Evolutionary conservation across 139 green algal species (phyloP), one percentile per base, ranked within the genome.

Genomic region (Spirogloea muscicola): DNA sequence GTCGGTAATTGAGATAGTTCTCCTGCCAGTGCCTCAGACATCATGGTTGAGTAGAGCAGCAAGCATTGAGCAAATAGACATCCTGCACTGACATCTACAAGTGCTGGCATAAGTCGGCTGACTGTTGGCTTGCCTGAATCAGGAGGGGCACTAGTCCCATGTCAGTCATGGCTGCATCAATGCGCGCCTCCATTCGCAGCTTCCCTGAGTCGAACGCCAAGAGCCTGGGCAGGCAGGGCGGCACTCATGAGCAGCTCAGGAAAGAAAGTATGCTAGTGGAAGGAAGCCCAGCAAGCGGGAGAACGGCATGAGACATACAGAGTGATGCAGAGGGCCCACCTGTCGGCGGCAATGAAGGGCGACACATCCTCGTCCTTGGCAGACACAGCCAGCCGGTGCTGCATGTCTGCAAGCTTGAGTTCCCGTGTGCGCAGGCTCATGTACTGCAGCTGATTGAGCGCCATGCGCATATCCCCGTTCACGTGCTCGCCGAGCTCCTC

Each of bases 1-100:
- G 67, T 16, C 73, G 39, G 82, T 98, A 88, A 79, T 98, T 96
- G 21, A 96, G 18, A 77, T 98, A 99, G 84, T 99, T 99, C 82
- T 99, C 94, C 80, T 93, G 85, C 60, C 49, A 67, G 21, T 21
- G 46, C 21, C 21, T 55, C 21, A 21, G 21, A 55, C 21, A 55
- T 55, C 21, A 31, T 21, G 21, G 21, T 31, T 55, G 46, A 55
- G 21, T 55, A 55, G 21, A 21, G 21, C 46, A 31, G 21, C 46
- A 31, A 21, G 21, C 21, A 21, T 55, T 21, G 21, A 31, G 46
- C 46, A 31, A 31, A 21, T 21, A 55, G 46, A 21, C 46, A 21
- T 21, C 46, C 21, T 21, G 46, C 21, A 55, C 21, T 55, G 21
- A 21, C 46, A 55, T 21, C 21, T 21, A 55, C 46, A 55, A 21